Evolutionary conservation across 2,329 filamentous ascomycete species (phyloP).

Genomic region (Aureobasidium sp.): DNA sequence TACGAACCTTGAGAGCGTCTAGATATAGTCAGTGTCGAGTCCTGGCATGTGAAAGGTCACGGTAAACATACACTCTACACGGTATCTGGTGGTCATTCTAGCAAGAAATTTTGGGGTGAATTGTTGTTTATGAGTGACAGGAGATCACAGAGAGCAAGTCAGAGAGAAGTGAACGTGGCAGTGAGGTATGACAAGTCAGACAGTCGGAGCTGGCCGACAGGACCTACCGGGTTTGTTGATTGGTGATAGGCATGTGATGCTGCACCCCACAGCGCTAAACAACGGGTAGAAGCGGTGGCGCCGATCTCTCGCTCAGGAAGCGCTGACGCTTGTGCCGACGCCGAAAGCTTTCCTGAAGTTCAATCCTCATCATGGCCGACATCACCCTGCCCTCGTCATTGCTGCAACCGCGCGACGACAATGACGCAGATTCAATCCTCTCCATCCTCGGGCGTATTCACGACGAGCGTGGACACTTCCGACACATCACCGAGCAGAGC

Average conservation of each 20-base stretch:
- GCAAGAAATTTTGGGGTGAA: background rate
- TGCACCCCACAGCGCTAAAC: slow-evolving; percentile 5
- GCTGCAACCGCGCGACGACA: slow-evolving; percentile 48
- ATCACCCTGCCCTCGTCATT: slow-evolving; percentile 29
- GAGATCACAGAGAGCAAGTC: background rate
- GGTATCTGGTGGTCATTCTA: slow-evolving; percentile 30
- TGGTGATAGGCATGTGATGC: slow-evolving; percentile 7
- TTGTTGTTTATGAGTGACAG: background rate
- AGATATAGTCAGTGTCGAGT: slow-evolving; percentile 12
- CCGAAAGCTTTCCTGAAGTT: background rate
- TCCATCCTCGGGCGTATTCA: slow-evolving; percentile 75
- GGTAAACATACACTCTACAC: slow-evolving; percentile 26
- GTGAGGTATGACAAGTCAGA: background rate
- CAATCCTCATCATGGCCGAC: slow-evolving; percentile 2
- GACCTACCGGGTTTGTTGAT: background rate
- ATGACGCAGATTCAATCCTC: slow-evolving; percentile 54
- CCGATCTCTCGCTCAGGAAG: slow-evolving; percentile 6
- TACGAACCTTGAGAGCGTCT: slow-evolving; percentile 57
- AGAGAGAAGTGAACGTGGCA: background rate
- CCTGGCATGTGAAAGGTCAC: background rate
- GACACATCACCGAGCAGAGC: slow-evolving; percentile 64
- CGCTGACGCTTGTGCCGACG: slow-evolving; percentile 1
- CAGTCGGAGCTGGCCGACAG: slow-evolving; percentile 1
- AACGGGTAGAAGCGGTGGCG: background rate
- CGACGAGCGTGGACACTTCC: slow-evolving; percentile 70